These are phyloP conservation scores for Lepidium africanum DNA, from an alignment of 345 rosid species.

Conservation along the genomic window DNA sequence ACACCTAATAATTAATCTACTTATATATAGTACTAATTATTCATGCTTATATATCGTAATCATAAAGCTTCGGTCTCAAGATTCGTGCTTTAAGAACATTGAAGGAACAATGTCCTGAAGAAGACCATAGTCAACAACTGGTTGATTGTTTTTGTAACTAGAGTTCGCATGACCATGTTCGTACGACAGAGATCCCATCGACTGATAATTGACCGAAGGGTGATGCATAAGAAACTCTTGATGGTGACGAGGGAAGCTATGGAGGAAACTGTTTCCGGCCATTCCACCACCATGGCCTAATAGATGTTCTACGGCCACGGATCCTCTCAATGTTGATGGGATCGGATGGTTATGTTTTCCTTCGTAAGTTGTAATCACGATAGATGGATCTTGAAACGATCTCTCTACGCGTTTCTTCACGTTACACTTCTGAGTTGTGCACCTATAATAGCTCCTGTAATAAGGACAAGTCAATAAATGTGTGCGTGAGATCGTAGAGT, in stretches of 20 bases:
- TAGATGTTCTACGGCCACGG: constrained; percentile 11
- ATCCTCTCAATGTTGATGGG: constrained; percentile 59
- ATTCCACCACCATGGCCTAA: constrained; percentile 3
- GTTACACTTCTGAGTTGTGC: constrained; percentile 79
- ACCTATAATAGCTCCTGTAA: constrained; percentile 74
- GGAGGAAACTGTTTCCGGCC: neutral
- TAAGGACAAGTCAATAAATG: neutral
- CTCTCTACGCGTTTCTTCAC: constrained; percentile 88
- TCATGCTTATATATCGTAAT: neutral
- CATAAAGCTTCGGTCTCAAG: constrained; percentile 1
- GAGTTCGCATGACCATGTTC: neutral
- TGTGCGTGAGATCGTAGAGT: neutral
- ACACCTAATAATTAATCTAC: neutral
- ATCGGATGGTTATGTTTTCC: constrained; percentile 76
- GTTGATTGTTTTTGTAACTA: neutral
- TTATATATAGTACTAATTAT: neutral
- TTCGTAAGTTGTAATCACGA: constrained; percentile 73
- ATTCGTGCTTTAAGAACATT: constrained; percentile 16
- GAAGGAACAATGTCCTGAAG: constrained; percentile 31
- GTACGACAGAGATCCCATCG: neutral
- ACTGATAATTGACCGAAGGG: neutral
- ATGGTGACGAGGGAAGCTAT: constrained; percentile 11
- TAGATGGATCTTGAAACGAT: constrained; percentile 68
- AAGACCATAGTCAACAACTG: constrained; percentile 29
- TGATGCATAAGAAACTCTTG: constrained; percentile 14